A percentile compares a stretch with the other conserved stretches of the same genome.
phyloP scores from a whole-genome alignment of 331 rosid species.

The Malus hybrid region DNA sequence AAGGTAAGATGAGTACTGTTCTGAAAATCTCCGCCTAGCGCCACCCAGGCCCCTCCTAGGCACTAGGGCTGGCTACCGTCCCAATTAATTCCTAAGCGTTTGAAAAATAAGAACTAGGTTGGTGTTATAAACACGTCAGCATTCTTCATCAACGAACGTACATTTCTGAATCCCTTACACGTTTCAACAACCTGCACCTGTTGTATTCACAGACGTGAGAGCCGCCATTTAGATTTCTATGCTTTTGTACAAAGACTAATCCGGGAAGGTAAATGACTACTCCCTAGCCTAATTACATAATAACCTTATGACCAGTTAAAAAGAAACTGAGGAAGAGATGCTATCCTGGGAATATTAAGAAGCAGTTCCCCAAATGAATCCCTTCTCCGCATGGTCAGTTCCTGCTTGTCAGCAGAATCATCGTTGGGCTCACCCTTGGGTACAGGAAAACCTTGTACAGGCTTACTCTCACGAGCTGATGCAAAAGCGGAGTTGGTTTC shows the following conservation, averaged over 20 bases:
- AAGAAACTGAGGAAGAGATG: slow-evolving; percentile 78
- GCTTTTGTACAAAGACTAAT: slow-evolving; percentile 9
- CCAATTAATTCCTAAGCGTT: no score
- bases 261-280: background rate
- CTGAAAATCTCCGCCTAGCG: no score
- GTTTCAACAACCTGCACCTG: slow-evolving; percentile 10
- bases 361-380: slow-evolving; percentile 80
- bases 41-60: no score
- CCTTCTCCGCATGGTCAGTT: slow-evolving; percentile 51
- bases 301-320: slow-evolving; percentile 40
- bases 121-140: background rate
- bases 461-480: slow-evolving; percentile 21
- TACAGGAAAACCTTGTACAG: slow-evolving; percentile 7
- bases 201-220: slow-evolving; percentile 19
- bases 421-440: slow-evolving; percentile 23
- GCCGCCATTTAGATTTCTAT: background rate
- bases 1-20: no score
- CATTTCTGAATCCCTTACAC: slow-evolving; percentile 2
- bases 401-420: slow-evolving; percentile 31
- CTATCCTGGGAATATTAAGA: slow-evolving; percentile 76
- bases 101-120: background rate
- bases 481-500: slow-evolving; percentile 16
- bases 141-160: background rate
- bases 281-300: slow-evolving; percentile 40
- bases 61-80: no score